Evolutionary conservation across 1,284 basidiomycete genomes (phyloP).

Genomic region (Pyrrhoderma lamaoense): DNA sequence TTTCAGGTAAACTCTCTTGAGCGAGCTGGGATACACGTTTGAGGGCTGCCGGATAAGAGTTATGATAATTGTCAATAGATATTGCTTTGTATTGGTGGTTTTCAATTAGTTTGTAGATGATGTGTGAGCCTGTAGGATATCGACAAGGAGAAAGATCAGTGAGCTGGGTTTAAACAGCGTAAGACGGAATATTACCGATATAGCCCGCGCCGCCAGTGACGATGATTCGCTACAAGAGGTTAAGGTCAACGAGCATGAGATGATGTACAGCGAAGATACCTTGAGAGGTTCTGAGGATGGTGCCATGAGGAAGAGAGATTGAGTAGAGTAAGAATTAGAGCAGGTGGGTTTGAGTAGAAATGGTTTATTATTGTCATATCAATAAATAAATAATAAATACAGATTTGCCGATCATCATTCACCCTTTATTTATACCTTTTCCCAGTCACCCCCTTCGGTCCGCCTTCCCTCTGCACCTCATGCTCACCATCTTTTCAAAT

Average conservation of each 20-base stretch:
- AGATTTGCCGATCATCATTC: no score
- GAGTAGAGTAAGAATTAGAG: neutral
- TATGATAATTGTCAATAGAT: conserved; percentile 91
- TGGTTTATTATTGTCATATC: no score
- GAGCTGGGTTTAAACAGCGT: neutral
- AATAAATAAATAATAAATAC: no score
- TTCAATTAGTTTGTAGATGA: conserved; percentile 79
- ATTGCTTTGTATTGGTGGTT: conserved; percentile 87
- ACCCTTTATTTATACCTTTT: no score
- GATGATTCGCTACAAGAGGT: conserved; percentile 52
- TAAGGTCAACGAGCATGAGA: neutral
- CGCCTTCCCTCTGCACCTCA: no score
- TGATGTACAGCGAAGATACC: conserved; percentile 2
- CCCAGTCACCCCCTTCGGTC: no score
- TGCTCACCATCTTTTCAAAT: no score
- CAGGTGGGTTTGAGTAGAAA: no score
- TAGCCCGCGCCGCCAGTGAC: conserved; percentile 83
- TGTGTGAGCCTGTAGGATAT: conserved; percentile 72
- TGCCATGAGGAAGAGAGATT: conserved; percentile 1
- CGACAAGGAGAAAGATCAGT: conserved; percentile 11
- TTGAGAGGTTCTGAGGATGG: conserved; percentile 13
- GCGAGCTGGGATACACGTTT: conserved; percentile 75
- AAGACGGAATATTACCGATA: conserved; percentile 49
- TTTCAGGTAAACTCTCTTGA: conserved; percentile 53
- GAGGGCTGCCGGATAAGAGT: conserved; percentile 74